These are phyloP conservation scores for Paramecium biaurelia DNA, from an alignment of 73 alveolate species.

Conservation along the genomic window DNA sequence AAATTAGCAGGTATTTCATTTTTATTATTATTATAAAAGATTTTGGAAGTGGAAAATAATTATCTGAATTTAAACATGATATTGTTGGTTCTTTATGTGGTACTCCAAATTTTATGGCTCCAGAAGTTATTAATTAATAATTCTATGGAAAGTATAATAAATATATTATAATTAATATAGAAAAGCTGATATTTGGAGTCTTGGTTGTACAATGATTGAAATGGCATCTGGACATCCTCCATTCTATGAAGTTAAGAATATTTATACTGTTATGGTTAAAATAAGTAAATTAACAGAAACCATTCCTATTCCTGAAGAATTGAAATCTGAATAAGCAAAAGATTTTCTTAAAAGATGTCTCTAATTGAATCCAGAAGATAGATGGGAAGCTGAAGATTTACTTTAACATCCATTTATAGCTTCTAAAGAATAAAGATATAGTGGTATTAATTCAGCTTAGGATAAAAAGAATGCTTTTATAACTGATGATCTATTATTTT, in stretches of 20 bases:
- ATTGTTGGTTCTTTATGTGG: constrained; percentile 61
- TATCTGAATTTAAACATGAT: constrained; percentile 40
- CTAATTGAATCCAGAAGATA: constrained; percentile 68
- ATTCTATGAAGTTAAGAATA: constrained; percentile 64
- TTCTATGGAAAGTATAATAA: constrained; percentile 41
- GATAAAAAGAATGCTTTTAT: not conserved
- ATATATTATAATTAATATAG: constrained; percentile 31
- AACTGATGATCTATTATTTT: not conserved
- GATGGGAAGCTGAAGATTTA: constrained; percentile 74
- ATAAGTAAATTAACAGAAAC: constrained; percentile 53
- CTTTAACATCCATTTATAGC: constrained; percentile 77
- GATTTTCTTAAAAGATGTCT: constrained; percentile 79
- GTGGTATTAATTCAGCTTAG: not conserved
- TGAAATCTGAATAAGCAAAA: constrained; percentile 65
- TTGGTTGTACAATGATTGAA: constrained; percentile 90
- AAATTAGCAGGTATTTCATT: constrained; percentile 52
- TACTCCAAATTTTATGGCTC: constrained; percentile 86
- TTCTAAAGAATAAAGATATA: not conserved
- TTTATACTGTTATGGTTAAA: constrained; percentile 59
- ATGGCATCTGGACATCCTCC: constrained; percentile 89
- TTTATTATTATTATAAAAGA: not conserved
- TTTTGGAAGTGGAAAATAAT: constrained; percentile 55
- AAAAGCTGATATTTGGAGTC: constrained; percentile 88
- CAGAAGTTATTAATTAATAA: constrained; percentile 70
- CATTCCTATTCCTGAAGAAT: constrained; percentile 75